A percentile compares a stretch with the other conserved stretches of the same genome.
These are phyloP conservation scores for Podospora comata DNA, from an alignment of 495 filamentous ascomycete genomes.

Conservation along the genomic window DNA sequence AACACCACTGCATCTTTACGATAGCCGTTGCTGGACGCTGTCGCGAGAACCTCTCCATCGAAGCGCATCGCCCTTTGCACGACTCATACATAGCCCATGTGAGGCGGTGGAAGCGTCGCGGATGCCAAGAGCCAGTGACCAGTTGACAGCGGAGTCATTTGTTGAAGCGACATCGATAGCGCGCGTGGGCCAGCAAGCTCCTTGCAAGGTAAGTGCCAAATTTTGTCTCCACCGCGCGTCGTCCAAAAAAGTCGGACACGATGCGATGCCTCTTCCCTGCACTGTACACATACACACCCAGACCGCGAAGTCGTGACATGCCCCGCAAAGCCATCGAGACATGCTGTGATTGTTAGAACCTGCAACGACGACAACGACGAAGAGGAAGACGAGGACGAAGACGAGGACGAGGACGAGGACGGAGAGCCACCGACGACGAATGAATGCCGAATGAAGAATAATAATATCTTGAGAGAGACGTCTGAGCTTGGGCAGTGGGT, in stretches of 20 bases:
- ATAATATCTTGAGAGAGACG: not conserved
- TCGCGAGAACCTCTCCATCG: not conserved
- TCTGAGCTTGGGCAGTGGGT: not conserved
- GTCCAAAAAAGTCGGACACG: not conserved
- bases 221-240: not conserved
- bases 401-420: too few relatives aligned
- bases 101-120: not conserved
- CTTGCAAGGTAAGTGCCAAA: conserved; percentile 5
- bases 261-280: not conserved
- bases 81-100: not conserved
- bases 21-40: not conserved
- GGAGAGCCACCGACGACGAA: too few relatives aligned
- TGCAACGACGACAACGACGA: too few relatives aligned
- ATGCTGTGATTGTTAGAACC: too few relatives aligned
- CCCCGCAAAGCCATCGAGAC: too few relatives aligned
- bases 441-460: not conserved
- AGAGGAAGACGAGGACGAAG: too few relatives aligned
- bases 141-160: too few relatives aligned
- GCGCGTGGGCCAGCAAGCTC: conserved; percentile 1
- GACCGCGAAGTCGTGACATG: too few relatives aligned
- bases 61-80: not conserved
- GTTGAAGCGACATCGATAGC: conserved; percentile 4
- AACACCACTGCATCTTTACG: conserved; percentile 1
- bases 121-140: not conserved
- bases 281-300: too few relatives aligned